A percentile compares a stretch with the other conserved stretches of the same genome.
These are phyloP conservation scores for Fusarium coffeatum DNA, from an alignment of 2,329 filamentous ascomycete genomes.

Conservation along the genomic window DNA sequence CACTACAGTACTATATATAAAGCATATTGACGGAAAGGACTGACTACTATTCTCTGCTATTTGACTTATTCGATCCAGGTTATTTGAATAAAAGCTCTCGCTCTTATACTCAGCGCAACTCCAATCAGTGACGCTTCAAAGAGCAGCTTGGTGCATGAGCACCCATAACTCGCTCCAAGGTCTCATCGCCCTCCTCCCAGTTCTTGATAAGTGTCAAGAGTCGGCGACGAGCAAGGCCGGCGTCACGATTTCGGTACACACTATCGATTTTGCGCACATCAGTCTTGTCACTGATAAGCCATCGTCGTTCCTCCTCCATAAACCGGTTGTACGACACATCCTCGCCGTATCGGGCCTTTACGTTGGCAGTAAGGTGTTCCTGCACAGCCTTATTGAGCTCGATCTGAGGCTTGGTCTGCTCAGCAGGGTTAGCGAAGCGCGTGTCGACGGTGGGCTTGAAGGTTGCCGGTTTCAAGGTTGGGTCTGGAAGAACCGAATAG, in stretches of 20 bases:
- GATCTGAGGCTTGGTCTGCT: slow-evolving; percentile 43
- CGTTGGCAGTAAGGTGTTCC: slow-evolving; percentile 49
- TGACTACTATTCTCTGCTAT: neutral
- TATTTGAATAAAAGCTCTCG: neutral
- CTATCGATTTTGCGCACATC: slow-evolving; percentile 58
- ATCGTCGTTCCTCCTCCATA: slow-evolving; percentile 53
- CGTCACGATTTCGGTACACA: slow-evolving; percentile 58
- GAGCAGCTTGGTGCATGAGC: slow-evolving; percentile 47
- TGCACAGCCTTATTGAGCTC: slow-evolving; percentile 47
- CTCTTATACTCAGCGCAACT: neutral
- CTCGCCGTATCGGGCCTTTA: slow-evolving; percentile 49
- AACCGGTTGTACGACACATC: slow-evolving; percentile 49
- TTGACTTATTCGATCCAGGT: neutral
- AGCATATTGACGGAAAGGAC: neutral
- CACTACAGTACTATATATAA: neutral
- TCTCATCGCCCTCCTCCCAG: slow-evolving; percentile 56
- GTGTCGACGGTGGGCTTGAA: slow-evolving; percentile 49
- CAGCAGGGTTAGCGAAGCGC: slow-evolving; percentile 41
- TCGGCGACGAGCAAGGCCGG: slow-evolving; percentile 51
- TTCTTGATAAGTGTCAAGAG: slow-evolving; percentile 53
- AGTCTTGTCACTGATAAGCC: slow-evolving; percentile 53
- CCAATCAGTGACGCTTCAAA: slow-evolving; percentile 29
- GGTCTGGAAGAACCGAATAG: slow-evolving; percentile 52
- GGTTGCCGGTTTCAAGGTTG: slow-evolving; percentile 30
- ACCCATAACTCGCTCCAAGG: slow-evolving; percentile 52